Conservation (phyloP, 1,284 basidiomycete genomes). For the Lignosus rhinocerotis region DNA sequence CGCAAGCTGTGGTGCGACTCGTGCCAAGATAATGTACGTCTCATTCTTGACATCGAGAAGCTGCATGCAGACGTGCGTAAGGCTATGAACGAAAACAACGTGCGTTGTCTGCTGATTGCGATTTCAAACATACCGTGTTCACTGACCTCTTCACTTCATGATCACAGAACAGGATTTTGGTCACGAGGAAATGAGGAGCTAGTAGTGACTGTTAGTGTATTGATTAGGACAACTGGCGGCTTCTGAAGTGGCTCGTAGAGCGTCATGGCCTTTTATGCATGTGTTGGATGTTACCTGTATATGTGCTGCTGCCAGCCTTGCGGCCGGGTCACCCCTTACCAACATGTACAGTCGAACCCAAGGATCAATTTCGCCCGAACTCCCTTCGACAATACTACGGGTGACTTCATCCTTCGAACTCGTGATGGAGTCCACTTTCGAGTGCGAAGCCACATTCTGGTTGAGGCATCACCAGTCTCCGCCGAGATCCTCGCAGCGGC, state of each 20-base stretch:
- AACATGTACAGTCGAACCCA: background rate
- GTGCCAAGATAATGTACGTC: conserved; percentile 2
- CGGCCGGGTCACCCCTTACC: background rate
- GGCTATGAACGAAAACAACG: conserved; percentile 2
- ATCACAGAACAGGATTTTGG: conserved; percentile 31
- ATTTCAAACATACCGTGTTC: background rate
- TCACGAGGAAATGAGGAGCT: too few relatives aligned
- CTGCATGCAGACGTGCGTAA: background rate
- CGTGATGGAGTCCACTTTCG: conserved; percentile 19
- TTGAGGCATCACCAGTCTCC: conserved; percentile 34
- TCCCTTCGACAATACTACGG: conserved; percentile 7
- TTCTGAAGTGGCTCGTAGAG: too few relatives aligned
- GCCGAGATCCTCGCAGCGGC: conserved; percentile 37
- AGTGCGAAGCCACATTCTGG: conserved; percentile 13
- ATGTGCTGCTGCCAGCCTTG: too few relatives aligned
- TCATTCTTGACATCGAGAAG: conserved; percentile 7
- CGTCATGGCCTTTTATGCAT: too few relatives aligned
- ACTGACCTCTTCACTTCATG: background rate
- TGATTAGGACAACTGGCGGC: too few relatives aligned
- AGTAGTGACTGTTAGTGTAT: too few relatives aligned
- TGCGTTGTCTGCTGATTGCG: conserved; percentile 2
- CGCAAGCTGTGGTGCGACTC: conserved; percentile 5
- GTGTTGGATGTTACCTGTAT: too few relatives aligned
- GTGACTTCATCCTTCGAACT: conserved; percentile 33
- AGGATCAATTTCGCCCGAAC: background rate